Percentiles rank a stretch among this genome's conserved stretches.
Evolutionary conservation across 2,329 filamentous ascomycete species (phyloP).

Genomic region (Mariannaea elegans): DNA sequence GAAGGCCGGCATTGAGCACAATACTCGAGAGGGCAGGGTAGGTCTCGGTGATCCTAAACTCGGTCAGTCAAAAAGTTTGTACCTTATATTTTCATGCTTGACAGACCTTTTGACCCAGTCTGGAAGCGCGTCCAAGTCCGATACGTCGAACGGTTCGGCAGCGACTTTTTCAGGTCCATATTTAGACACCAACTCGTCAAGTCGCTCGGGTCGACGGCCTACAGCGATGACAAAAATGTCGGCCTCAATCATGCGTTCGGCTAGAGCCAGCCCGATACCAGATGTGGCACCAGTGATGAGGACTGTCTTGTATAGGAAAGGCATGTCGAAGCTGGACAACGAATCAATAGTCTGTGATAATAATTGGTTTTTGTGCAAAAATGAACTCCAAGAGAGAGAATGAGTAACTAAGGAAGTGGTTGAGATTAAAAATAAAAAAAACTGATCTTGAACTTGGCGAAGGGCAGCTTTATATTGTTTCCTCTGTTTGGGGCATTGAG

Average conservation of each 20-base stretch:
- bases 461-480: neutral
- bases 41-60: constrained; percentile 5
- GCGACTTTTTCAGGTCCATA: constrained; percentile 51
- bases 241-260: constrained; percentile 48
- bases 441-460: neutral
- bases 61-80: neutral
- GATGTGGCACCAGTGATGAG: constrained; percentile 53
- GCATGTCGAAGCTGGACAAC: constrained; percentile 46
- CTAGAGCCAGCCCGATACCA: constrained; percentile 29
- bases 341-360: neutral
- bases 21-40: constrained; percentile 50
- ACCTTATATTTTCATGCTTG: neutral
- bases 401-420: neutral
- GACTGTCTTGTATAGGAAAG: constrained; percentile 63
- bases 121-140: constrained; percentile 47
- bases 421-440: neutral
- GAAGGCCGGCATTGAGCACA: constrained; percentile 65
- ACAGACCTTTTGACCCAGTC: constrained; percentile 20
- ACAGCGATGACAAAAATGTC: constrained; percentile 55
- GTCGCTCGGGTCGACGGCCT: constrained; percentile 56
- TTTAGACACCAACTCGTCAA: constrained; percentile 55
- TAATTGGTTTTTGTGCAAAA: too few relatives aligned
- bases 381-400: neutral
- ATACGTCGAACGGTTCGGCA: constrained; percentile 51
- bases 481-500: too few relatives aligned